Base-by-base conservation (phyloP, 176 grass and related monocot species). In the Phyllostachys edulis region DNA sequence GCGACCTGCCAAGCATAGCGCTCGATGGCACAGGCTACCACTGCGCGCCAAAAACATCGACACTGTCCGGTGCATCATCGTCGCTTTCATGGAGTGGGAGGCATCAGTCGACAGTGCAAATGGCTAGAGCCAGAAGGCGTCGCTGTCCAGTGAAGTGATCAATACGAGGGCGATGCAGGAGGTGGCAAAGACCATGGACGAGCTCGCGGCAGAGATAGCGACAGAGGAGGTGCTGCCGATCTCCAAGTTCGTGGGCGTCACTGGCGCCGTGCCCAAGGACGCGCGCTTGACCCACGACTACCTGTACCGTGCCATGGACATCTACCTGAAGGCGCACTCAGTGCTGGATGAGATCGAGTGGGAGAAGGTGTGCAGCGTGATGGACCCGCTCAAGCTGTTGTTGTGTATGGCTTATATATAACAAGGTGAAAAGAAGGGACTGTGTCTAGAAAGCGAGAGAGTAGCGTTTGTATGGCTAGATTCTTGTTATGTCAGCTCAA, bases 331-430 rank as follows among this genome's bases (percentile, higher is more conserved):
- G 91, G 90, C 90, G 26, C 94, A 97, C 69, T 72, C 90, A 2
- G 63, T 11, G 21, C 68, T 97, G 38, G 92, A 92, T 16, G 94
- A 97, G 88, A 87, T 97, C 74, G 90, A 92, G 63, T 88, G 90
- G 71, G 94, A 97, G 89, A 97, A 97, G 69, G 84, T 92, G 63
- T 97, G 94, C 86, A 89, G 90, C 71, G 92, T 97, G 47, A 87
- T 97, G 90, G 94, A 97, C 75, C 90, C 92, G 17, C 92, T 94
- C 8, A 87, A 77, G 85, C 87, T 97, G 0, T 80, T n/a, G n/a
- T n/a, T n/a, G n/a, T n/a, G n/a, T n/a, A n/a, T n/a, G n/a, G n/a
- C n/a, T n/a, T n/a, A n/a, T n/a, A n/a, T n/a, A n/a, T n/a, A n/a
- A n/a, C n/a, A n/a, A n/a, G n/a, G n/a, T n/a, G n/a, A n/a, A n/a